These are phyloP conservation scores for Termitomyces titanicus DNA, from an alignment of 768 basidiomycete genomes.

Conservation along the genomic window DNA sequence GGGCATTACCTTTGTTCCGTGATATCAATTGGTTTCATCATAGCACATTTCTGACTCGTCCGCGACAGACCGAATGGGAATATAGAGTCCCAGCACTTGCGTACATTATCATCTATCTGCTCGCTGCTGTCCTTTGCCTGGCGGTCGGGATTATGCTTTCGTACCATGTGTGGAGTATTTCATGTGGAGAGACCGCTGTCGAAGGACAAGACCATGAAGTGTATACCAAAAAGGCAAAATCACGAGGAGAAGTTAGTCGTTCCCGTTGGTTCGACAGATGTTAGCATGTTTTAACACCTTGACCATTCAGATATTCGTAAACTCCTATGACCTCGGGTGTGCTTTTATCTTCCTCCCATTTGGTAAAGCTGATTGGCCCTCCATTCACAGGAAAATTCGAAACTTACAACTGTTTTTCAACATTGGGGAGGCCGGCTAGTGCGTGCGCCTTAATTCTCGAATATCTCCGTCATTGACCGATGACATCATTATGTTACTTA, in stretches of 20 bases:
- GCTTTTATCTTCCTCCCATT: constrained; percentile 7
- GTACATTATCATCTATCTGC: constrained; percentile 74
- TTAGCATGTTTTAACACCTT: not conserved
- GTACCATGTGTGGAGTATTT: constrained; percentile 72
- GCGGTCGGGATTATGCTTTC: constrained; percentile 69
- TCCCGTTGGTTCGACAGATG: not conserved
- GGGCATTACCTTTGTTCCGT: constrained; percentile 38
- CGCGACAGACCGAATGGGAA: constrained; percentile 42
- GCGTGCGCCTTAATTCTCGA: constrained; percentile 28
- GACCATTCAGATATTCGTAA: constrained; percentile 63
- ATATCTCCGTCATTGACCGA: not conserved
- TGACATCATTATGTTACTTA: constrained; percentile 26
- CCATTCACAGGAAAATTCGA: constrained; percentile 38
- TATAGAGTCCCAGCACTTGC: constrained; percentile 61
- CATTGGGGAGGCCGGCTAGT: constrained; percentile 78
- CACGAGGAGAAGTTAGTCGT: constrained; percentile 62
- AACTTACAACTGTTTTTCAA: constrained; percentile 91
- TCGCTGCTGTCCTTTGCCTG: constrained; percentile 70
- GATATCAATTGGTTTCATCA: constrained; percentile 26
- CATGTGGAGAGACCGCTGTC: constrained; percentile 81
- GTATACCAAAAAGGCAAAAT: constrained; percentile 66
- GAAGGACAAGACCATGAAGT: constrained; percentile 85
- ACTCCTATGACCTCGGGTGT: constrained; percentile 89
- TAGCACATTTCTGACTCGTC: not conserved
- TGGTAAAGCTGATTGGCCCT: not conserved